phyloP scores from a whole-genome alignment of 1,139 yeast genomes.

The Nadsonia starkeyi-henricii region DNA sequence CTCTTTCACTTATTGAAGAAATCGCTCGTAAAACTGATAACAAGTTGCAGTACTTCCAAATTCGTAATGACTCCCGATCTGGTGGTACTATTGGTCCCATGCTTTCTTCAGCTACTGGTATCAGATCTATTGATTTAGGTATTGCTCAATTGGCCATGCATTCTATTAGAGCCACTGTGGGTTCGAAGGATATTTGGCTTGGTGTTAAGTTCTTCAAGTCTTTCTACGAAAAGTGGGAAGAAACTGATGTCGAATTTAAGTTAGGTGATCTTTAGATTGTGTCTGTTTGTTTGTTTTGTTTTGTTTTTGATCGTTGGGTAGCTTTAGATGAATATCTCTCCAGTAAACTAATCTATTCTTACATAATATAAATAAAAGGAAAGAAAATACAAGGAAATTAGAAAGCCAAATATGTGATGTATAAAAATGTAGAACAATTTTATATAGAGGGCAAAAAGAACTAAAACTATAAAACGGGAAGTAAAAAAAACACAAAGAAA shows the following conservation, averaged over 20 bases:
- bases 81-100: constrained; percentile 78
- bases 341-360: too few relatives aligned
- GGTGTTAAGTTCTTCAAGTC: constrained; percentile 53
- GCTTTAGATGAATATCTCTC: too few relatives aligned
- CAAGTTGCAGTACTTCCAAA: constrained; percentile 35
- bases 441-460: too few relatives aligned
- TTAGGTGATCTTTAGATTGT: constrained; percentile 19
- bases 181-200: constrained; percentile 53
- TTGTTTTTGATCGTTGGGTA: too few relatives aligned
- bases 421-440: too few relatives aligned
- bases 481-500: too few relatives aligned
- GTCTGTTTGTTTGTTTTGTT: too few relatives aligned
- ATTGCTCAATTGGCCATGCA: constrained; percentile 74
- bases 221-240: constrained; percentile 48
- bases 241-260: constrained; percentile 29
- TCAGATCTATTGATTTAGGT: constrained; percentile 64
- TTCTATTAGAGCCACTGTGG: constrained; percentile 63
- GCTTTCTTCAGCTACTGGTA: constrained; percentile 50
- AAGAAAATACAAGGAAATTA: too few relatives aligned
- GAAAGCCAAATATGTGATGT: too few relatives aligned
- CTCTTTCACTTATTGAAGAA: constrained; percentile 44
- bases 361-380: too few relatives aligned
- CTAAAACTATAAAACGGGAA: too few relatives aligned
- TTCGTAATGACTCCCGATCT: constrained; percentile 56
- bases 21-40: constrained; percentile 42